These are phyloP conservation scores for Lactarius pseudohatsudake DNA, from an alignment of 768 basidiomycete genomes.

Conservation along the genomic window DNA sequence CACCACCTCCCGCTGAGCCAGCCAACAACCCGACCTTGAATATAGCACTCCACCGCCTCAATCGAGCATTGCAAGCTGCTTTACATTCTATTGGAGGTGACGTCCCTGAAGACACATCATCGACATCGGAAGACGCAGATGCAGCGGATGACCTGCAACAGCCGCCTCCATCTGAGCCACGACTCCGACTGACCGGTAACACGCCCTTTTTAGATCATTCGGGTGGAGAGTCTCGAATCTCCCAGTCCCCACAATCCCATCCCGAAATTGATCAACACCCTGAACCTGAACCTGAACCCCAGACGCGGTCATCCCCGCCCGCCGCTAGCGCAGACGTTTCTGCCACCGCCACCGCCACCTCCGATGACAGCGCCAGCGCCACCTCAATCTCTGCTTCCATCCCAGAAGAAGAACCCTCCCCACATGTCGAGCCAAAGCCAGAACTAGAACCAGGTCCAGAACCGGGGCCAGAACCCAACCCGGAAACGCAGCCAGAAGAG, in stretches of 20 bases:
- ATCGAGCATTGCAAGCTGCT: constrained; percentile 67
- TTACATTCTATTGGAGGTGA: constrained; percentile 70
- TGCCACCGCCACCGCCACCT: constrained; percentile 25
- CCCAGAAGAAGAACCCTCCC: constrained; percentile 1
- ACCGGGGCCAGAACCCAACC: constrained; percentile 43
- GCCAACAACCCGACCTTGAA: constrained; percentile 58
- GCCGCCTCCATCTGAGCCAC: constrained; percentile 6
- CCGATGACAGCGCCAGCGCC: neutral
- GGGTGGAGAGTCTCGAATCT: constrained; percentile 1
- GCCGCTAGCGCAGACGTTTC: neutral
- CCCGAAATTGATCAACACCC: neutral
- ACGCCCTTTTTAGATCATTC: neutral
- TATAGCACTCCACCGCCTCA: constrained; percentile 69
- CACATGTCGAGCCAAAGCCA: constrained; percentile 4
- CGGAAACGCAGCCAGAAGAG: neutral
- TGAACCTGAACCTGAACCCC: constrained; percentile 7
- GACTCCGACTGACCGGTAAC: neutral
- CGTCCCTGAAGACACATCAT: constrained; percentile 33
- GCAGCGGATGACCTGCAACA: neutral
- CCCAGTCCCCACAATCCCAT: constrained; percentile 2
- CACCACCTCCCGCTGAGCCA: constrained; percentile 54
- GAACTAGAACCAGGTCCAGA: constrained; percentile 44
- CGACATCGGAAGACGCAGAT: constrained; percentile 26
- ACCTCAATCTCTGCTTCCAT: neutral
- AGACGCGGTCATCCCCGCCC: neutral